Base-by-base conservation (phyloP, 257 asterid genomes). In the Solanum virginianum region DNA sequence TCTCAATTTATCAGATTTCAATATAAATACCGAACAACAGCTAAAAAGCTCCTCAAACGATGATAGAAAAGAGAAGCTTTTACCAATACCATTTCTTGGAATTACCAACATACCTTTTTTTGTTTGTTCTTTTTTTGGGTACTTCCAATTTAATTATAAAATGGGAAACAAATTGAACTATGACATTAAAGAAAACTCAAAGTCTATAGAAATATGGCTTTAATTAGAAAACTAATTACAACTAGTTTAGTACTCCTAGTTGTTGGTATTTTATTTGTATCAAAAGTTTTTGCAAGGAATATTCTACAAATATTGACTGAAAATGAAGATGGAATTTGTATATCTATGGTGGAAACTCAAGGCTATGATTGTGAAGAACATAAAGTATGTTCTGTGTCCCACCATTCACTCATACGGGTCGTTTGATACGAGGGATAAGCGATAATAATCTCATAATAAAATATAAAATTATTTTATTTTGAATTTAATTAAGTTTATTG, bases 351-450 rank as follows among this genome's bases (percentile, higher is more conserved):
- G 82, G 86, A 88, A 84, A 77, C 90, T 69, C 90, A 89, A 75
- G 97, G 95, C 1, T 94, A 91, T 85, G 72, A 47, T 43, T 94
- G 98, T 83, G 90, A 94, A 91, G 98, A 94, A 68, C 95, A 94
- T 80, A 88, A 87, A 84, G 97, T 93, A 88, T 9, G 86, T 51
- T 55, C 49, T 7, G 29, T 0, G 14, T 9, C 5, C 7, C 36
- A 68, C 24, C 0, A 36, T 15, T 0, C 5, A 14, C 10, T 4
- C 32, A n/a, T 9, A 59, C 4, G 14, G 14, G 0, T 60, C 15
- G 16, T 60, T 60, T 10, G 68, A 0, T 60, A 60, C 0, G 8
- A 60, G 8, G 4, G 17, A 60, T 5, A 60, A 11, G 8, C 0
- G 16, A 60, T 60, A 60, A n/a, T n/a, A 0, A 60, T n/a, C 32